Percentiles rank a stretch among this genome's conserved stretches.
phyloP scores from a whole-genome alignment of 352 stramenopile genomes.

The Phytophthora pinifolia region DNA sequence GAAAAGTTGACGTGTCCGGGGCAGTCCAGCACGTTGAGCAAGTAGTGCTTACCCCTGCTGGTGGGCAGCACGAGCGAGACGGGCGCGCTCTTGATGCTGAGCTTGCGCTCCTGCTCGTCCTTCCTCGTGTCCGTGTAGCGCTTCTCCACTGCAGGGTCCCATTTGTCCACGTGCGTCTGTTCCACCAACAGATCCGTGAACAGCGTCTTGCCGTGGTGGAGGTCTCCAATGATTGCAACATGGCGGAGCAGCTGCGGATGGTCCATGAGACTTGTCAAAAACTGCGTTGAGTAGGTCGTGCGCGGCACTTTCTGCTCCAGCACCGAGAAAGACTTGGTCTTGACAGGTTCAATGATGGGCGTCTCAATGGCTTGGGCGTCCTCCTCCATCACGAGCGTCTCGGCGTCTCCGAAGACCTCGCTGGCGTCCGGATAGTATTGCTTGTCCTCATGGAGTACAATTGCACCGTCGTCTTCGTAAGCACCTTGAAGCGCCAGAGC shows the following conservation, averaged over 20 bases:
- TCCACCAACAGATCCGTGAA: conserved; percentile 92
- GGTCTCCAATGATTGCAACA: conserved; percentile 95
- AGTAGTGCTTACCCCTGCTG: conserved; percentile 94
- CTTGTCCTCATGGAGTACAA: conserved; percentile 99
- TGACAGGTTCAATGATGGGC: conserved; percentile 97
- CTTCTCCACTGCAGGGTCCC: conserved; percentile 76
- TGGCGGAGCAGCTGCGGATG: conserved; percentile 91
- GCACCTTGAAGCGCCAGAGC: conserved; percentile 50
- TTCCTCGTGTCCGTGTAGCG: conserved; percentile 96
- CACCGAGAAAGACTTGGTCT: conserved; percentile 93
- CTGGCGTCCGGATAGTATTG: conserved; percentile 98
- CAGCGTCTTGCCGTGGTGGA: conserved; percentile 96
- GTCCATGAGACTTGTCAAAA: conserved; percentile 90
- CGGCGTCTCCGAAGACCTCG: conserved; percentile 96
- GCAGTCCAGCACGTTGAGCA: conserved; percentile 97
- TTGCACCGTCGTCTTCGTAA: conserved; percentile 84
- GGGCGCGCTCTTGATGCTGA: conserved; percentile 97
- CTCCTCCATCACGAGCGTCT: conserved; percentile 98
- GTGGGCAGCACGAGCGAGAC: conserved; percentile 95
- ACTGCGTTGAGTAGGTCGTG: conserved; percentile 90
- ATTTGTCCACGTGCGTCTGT: conserved; percentile 86
- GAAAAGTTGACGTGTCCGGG: conserved; percentile 98
- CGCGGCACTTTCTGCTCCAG: conserved; percentile 80
- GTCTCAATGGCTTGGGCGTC: conserved; percentile 98
- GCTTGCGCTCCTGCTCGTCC: conserved; percentile 96